Base-by-base conservation (phyloP, 352 stramenopile species). In the Globisporangium abappressorium region DNA sequence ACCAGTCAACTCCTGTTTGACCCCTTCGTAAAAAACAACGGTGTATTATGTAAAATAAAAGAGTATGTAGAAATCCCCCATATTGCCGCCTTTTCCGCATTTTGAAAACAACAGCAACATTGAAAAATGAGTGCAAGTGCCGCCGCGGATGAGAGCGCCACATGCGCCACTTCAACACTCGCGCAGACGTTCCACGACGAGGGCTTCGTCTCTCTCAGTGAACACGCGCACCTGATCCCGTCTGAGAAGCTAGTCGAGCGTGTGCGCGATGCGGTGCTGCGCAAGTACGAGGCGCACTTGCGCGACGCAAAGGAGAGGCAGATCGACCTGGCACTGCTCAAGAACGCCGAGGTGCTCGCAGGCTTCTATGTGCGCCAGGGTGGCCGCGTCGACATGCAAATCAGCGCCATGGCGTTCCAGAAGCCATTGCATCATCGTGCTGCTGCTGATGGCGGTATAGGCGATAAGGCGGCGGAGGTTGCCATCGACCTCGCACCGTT, bases 291-390 rank as follows among this genome's bases (percentile, higher is more conserved):
- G 54, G 36, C 69, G 53, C 80, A 82, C 53, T 34, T 89, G 41
- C 57, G 57, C 2, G 60, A 76, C 69, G 79, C 79, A 46, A 28
- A 22, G 1, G 63, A 51, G 0, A 65, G 75, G n/a, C 53, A 70
- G 8, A 38, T 85, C 8, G 76, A 85, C 53, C 64, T 87, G 34
- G 68, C 65, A 41, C 65, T 66, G 20, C 54, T 64, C 22, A 75
- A 81, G 63, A 73, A 91, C 66, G 67, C 79, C 28, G 85, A 93
- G 60, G 70, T 72, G 34, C 75, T 93, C 57, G 55, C 72, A 6
- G 85, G 85, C 22, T 93, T 93, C 36, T 91, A 93, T 72, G 80
- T 90, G 46, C 82, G 85, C 3, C 65, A 90, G 57, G 85, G 85
- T 26, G 85, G 85, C 38, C 81, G 85, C 51, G 77, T 91, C 43